Conservation (phyloP, 306 rosid species). For the Malus fusca region DNA sequence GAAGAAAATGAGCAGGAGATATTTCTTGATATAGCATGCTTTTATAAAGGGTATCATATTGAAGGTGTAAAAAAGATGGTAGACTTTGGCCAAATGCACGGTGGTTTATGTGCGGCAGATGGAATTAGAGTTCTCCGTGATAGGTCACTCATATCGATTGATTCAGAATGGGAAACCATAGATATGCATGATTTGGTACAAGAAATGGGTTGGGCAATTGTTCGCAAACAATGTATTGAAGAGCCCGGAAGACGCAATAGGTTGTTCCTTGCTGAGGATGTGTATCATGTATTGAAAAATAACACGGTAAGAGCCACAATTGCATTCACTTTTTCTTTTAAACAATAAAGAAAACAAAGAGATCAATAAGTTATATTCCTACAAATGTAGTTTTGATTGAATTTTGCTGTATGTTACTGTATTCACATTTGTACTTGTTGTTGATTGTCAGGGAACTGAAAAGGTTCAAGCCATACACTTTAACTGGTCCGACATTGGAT, state of each 20-base stretch:
- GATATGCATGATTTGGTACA: slow-evolving; percentile 34
- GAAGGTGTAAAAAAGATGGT: slow-evolving; percentile 1
- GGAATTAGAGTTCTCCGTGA: slow-evolving; percentile 28
- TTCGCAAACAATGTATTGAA: neutral
- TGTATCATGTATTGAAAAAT: slow-evolving; percentile 7
- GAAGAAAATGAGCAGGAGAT: neutral
- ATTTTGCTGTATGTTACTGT: neutral
- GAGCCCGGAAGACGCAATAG: neutral
- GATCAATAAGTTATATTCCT: neutral
- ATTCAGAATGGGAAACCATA: neutral
- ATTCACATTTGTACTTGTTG: neutral
- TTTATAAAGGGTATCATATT: slow-evolving; percentile 15
- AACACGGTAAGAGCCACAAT: neutral
- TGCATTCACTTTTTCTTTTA: too few relatives aligned
- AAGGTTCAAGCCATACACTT: neutral
- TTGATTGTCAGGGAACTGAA: neutral
- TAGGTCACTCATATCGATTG: slow-evolving; percentile 23
- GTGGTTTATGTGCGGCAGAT: slow-evolving; percentile 6
- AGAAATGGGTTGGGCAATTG: slow-evolving; percentile 27
- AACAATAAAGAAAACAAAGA: too few relatives aligned
- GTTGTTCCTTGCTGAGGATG: neutral
- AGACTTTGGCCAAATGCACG: neutral
- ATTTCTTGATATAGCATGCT: slow-evolving; percentile 24
- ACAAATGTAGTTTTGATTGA: neutral
- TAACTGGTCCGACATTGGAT: neutral